Evolutionary conservation across 305 asterid species (phyloP), one percentile per base, ranked within the genome.

Genomic region (Salvia sclarea): DNA sequence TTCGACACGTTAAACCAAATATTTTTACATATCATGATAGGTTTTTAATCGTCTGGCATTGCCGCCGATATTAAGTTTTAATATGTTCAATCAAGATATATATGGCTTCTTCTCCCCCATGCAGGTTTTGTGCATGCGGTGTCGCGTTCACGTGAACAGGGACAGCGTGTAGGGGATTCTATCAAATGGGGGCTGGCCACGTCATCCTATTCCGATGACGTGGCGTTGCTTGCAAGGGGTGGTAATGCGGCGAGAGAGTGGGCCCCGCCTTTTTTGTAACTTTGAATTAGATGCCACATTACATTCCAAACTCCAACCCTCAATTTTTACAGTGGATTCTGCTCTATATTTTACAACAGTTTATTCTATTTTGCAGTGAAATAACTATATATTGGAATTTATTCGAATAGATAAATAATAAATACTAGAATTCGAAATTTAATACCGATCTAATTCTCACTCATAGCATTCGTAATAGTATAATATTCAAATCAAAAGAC

Each of bases 61-160:
- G 47, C 17, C 5, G 9, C 14, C 4, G 11, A 20, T 18, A 16
- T 12, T 31, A 3, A 24, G 58, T 17, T 52, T 52, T 45, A 25
- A 24, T 64, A 13, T 18, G 14, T 45, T 21, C n/a, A 43, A n/a
- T n/a, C n/a, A n/a, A n/a, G n/a, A n/a, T n/a, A n/a, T n/a, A n/a
- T n/a, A n/a, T n/a, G n/a, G n/a, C n/a, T n/a, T 24, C 38, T 63
- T 66, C 37, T 35, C 57, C 11, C 55, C 55, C 78, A 70, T 78
- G 79, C 66, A 61, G 66, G 5, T 11, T n/a, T 60, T 58, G 31
- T 58, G 64, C 64, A 35, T 60, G 66, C 20, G 66, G 50, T 22
- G 64, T 21, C 5, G 54, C 50, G 40, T 13, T 28, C 68, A 43
- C 68, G 68, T 62, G 68, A 62, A 22, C 5, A 43, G 41, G 3